phyloP scores from a whole-genome alignment of 176 grass and related monocot species.

The Urochloa ruziziensis region DNA sequence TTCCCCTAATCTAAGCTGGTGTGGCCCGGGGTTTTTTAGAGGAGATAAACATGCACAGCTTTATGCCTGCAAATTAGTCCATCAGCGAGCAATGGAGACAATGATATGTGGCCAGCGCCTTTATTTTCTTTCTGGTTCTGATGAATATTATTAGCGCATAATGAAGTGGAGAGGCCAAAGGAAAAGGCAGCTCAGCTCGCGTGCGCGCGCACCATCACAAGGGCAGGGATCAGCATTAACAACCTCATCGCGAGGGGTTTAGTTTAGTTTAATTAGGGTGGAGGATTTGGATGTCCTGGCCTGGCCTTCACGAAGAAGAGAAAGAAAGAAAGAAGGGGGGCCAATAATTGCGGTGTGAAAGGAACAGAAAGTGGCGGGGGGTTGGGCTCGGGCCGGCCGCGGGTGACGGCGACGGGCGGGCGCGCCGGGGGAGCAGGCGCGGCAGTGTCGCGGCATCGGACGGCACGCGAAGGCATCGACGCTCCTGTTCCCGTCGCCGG shows the following conservation, averaged over 20 bases:
- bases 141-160: constrained; percentile 15
- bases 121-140: not conserved
- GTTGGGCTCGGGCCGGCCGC: not conserved
- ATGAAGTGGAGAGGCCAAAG: not conserved
- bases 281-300: not conserved
- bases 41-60: not conserved
- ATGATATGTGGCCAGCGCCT: constrained; percentile 2
- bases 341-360: constrained; percentile 30
- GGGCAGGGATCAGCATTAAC: not conserved
- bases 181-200: constrained; percentile 8
- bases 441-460: constrained; percentile 46
- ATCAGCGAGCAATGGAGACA: not conserved
- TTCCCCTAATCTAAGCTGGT: not conserved
- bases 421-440: not conserved
- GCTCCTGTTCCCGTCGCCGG: constrained; percentile 10
- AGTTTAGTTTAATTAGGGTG: not conserved
- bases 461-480: constrained; percentile 2
- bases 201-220: constrained; percentile 1
- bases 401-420: not conserved
- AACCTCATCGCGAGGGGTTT: not conserved
- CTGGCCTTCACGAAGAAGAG: not conserved
- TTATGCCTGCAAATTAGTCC: not conserved
- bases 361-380: not conserved
- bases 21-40: not conserved
- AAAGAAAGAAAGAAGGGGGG: not conserved